Percentiles rank a stretch among this genome's conserved stretches.
Evolutionary conservation across 345 rosid species (phyloP).

Genomic region (Eucalyptus globulus): DNA sequence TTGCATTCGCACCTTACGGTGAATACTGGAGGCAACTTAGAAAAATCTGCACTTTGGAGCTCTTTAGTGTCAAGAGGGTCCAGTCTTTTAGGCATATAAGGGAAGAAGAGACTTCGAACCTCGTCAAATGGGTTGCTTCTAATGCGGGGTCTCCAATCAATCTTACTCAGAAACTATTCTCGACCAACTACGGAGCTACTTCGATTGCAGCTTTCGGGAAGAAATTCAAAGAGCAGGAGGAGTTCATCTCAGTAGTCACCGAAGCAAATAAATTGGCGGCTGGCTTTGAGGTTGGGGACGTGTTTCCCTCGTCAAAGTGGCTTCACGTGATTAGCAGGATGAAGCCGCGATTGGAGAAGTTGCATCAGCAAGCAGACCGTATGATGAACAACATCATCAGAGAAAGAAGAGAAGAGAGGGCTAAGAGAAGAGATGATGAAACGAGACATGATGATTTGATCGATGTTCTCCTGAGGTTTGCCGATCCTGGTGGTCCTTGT

Average conservation of each 20-base stretch:
- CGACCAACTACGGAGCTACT: neutral
- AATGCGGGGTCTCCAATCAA: neutral
- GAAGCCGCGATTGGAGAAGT: neutral
- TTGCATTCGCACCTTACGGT: conserved; percentile 5
- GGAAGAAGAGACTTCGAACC: conserved; percentile 1
- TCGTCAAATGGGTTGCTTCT: neutral
- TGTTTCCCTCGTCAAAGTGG: conserved; percentile 4
- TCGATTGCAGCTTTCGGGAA: conserved; percentile 4
- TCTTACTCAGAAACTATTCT: neutral
- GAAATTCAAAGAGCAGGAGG: conserved; percentile 1
- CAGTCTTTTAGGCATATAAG: conserved; percentile 1
- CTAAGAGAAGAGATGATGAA: neutral
- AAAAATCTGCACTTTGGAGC: conserved; percentile 5
- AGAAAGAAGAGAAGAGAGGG: neutral
- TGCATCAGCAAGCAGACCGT: neutral
- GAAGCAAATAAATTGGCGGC: neutral
- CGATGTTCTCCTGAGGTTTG: conserved; percentile 5
- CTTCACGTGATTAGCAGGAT: neutral
- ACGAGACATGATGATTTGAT: neutral
- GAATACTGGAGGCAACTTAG: conserved; percentile 12
- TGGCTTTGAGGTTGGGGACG: conserved; percentile 2
- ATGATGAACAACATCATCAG: conserved; percentile 3
- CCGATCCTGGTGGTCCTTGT: neutral
- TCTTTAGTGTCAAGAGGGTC: conserved; percentile 3
- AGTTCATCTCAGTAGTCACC: neutral